Percentiles rank a stretch among this genome's conserved stretches.
Conservation (phyloP, 768 basidiomycete species). For the Pulveroboletus sp. region DNA sequence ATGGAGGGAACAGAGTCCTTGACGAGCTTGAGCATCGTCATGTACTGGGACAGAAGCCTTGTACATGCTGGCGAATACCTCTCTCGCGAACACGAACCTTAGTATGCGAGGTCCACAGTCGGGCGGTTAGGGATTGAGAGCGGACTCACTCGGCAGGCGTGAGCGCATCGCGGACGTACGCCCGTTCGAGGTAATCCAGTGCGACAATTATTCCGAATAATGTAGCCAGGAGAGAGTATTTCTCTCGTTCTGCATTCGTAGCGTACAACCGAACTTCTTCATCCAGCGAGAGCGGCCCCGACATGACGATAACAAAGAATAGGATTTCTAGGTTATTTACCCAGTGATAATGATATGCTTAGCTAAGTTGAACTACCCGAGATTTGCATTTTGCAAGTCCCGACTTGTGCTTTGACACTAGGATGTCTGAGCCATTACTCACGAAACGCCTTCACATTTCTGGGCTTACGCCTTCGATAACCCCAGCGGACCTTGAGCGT, state of each 20-base stretch:
- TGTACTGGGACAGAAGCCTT: conserved; percentile 91
- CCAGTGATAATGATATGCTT: background rate
- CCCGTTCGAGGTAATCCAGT: conserved; percentile 91
- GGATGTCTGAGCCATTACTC: conserved; percentile 23
- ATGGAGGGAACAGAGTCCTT: conserved; percentile 81
- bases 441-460: conserved; percentile 70
- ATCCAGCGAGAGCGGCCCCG: conserved; percentile 56
- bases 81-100: conserved; percentile 27
- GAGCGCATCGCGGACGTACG: conserved; percentile 91
- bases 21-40: conserved; percentile 94
- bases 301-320: conserved; percentile 20
- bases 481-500: conserved; percentile 48
- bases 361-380: background rate
- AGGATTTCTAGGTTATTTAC: background rate
- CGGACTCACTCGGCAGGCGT: conserved; percentile 79
- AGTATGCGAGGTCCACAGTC: background rate
- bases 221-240: conserved; percentile 81
- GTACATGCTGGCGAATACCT: conserved; percentile 98
- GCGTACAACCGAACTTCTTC: conserved; percentile 89
- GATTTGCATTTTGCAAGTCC: background rate
- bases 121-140: background rate
- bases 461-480: conserved; percentile 66
- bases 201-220: conserved; percentile 89
- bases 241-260: conserved; percentile 85
- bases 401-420: background rate